phyloP scores from a whole-genome alignment of 306 rosid genomes.

The Gastrolobium villosum region DNA sequence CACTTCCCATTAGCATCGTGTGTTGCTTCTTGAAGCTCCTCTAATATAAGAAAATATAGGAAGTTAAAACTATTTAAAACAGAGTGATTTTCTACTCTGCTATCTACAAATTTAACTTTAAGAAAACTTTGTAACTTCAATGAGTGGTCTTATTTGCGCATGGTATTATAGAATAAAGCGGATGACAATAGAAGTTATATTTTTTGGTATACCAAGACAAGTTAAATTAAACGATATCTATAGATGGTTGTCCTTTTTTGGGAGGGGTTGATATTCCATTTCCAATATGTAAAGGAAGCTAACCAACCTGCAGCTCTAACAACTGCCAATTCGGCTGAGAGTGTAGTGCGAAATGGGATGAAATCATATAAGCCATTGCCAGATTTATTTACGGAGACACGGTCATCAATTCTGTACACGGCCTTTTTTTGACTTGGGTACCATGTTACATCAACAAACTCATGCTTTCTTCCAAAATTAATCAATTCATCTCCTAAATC shows the following conservation, averaged over 20 bases:
- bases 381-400: conserved; percentile 53
- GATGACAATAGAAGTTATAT: too few species aligned
- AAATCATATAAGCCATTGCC: conserved; percentile 66
- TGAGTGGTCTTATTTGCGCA: not conserved
- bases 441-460: conserved; percentile 73
- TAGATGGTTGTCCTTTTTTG: too few species aligned
- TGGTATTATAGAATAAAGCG: not conserved
- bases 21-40: conserved; percentile 67
- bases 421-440: conserved; percentile 70
- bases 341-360: conserved; percentile 58
- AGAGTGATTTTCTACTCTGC: not conserved
- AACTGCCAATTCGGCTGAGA: conserved; percentile 40
- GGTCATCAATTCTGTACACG: conserved; percentile 62
- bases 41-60: conserved; percentile 28
- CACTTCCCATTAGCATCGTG: conserved; percentile 64
- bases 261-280: not conserved
- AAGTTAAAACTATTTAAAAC: not conserved
- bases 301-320: conserved; percentile 55
- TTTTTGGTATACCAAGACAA: too few species aligned
- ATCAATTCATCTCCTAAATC: conserved; percentile 64
- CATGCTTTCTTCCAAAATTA: conserved; percentile 63
- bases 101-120: not conserved
- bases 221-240: not conserved
- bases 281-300: not conserved
- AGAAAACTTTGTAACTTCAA: not conserved